Conservation (phyloP, 306 rosid species). For the Rosa rugosa region DNA sequence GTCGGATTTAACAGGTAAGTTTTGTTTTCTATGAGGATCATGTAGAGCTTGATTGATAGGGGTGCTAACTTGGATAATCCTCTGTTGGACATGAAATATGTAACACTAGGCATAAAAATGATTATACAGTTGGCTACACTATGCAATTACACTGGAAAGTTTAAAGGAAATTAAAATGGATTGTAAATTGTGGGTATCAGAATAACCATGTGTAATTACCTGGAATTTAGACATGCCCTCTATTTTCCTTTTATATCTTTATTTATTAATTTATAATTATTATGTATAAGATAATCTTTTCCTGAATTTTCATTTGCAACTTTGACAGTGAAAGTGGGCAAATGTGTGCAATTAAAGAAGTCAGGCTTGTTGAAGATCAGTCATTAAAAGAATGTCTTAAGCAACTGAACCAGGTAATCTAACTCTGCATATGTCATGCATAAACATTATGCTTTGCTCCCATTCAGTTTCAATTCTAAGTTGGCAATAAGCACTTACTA, state of each 20-base stretch:
- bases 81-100: neutral
- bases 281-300: slow-evolving; percentile 19
- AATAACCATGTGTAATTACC: neutral
- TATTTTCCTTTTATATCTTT: no score
- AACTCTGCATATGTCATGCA: neutral
- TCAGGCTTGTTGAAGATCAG: slow-evolving; percentile 80
- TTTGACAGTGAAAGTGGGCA: slow-evolving; percentile 86
- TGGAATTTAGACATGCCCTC: neutral
- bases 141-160: neutral
- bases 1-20: slow-evolving; percentile 83
- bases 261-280: neutral
- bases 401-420: slow-evolving; percentile 85
- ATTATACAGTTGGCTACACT: neutral
- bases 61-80: neutral
- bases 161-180: neutral
- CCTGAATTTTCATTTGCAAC: slow-evolving; percentile 41
- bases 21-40: neutral
- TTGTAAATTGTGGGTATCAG: neutral
- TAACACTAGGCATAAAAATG: neutral
- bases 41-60: slow-evolving; percentile 3
- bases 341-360: slow-evolving; percentile 99
- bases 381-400: slow-evolving; percentile 87
- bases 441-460: neutral
- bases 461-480: neutral
- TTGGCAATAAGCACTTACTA: slow-evolving; percentile 18